A percentile compares a stretch with the other conserved stretches of the same genome.
phyloP scores from a whole-genome alignment of 148 eudicot genomes.

The Rhododendron vialii region DNA sequence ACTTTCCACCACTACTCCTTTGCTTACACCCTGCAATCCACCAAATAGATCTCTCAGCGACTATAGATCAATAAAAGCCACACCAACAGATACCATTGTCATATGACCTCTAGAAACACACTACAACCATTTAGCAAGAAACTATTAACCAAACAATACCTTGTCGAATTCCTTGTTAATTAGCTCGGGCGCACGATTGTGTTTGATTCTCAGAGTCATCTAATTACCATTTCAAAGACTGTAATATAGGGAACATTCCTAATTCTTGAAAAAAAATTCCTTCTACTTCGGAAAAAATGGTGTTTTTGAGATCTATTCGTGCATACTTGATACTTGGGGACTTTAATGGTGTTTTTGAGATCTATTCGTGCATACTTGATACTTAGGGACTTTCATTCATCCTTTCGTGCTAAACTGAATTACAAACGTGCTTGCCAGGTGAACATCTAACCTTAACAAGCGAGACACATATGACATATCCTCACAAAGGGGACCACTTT shows the following conservation, averaged over 20 bases:
- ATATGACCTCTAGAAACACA: background rate
- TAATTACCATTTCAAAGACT: background rate
- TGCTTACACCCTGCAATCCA: slow-evolving; percentile 68
- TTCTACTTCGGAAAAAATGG: background rate
- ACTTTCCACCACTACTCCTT: slow-evolving; percentile 56
- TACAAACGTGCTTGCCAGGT: background rate
- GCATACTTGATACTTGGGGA: background rate
- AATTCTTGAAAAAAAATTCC: background rate
- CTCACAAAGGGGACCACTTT: background rate
- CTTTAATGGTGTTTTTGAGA: background rate
- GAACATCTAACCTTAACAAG: background rate
- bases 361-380: background rate
- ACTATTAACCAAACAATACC: background rate
- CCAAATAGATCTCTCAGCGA: background rate
- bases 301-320: background rate
- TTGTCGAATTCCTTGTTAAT: background rate
- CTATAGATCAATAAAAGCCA: background rate
- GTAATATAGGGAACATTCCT: background rate
- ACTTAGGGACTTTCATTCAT: background rate
- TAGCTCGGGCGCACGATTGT: background rate
- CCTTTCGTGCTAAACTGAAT: background rate
- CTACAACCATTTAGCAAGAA: background rate
- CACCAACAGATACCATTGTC: background rate
- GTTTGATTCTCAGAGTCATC: background rate
- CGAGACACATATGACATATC: background rate